phyloP scores from a whole-genome alignment of 1,284 basidiomycete species.

The Leccinum solheimii region DNA sequence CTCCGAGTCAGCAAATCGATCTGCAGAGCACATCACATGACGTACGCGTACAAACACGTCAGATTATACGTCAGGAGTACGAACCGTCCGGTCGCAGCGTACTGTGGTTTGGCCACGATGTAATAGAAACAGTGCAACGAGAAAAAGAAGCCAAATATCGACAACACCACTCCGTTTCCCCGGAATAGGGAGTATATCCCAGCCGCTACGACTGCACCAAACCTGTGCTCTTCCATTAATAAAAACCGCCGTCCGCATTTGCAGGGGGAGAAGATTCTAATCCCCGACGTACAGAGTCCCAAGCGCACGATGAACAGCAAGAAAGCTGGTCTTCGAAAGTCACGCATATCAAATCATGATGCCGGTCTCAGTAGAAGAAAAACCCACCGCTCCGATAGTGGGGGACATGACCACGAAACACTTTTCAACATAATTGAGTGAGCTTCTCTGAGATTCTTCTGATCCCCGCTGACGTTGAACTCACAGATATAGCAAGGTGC shows the following conservation, averaged over 20 bases:
- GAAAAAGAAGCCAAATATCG: slow-evolving; percentile 86
- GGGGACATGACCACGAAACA: slow-evolving; percentile 90
- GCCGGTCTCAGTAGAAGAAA: neutral
- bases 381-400: slow-evolving; percentile 77
- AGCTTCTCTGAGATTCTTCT: slow-evolving; percentile 4
- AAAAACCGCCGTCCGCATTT: slow-evolving; percentile 1
- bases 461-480: slow-evolving; percentile 25
- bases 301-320: slow-evolving; percentile 74
- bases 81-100: slow-evolving; percentile 81
- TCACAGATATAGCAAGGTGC: slow-evolving; percentile 71
- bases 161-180: slow-evolving; percentile 72
- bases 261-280: slow-evolving; percentile 27
- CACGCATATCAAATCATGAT: slow-evolving; percentile 12
- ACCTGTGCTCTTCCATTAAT: slow-evolving; percentile 41
- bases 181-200: slow-evolving; percentile 73
- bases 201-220: slow-evolving; percentile 80
- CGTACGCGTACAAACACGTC: slow-evolving; percentile 84
- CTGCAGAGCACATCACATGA: neutral
- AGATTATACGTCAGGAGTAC: slow-evolving; percentile 90
- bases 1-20: slow-evolving; percentile 1
- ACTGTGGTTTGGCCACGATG: slow-evolving; percentile 79
- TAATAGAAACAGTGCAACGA: slow-evolving; percentile 94
- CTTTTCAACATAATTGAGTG: slow-evolving; percentile 36
- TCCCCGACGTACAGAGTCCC: slow-evolving; percentile 70
- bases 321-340: slow-evolving; percentile 71